Evolutionary conservation across 2,329 filamentous ascomycete genomes (phyloP).

Genomic region (Fusarium lyarnte): DNA sequence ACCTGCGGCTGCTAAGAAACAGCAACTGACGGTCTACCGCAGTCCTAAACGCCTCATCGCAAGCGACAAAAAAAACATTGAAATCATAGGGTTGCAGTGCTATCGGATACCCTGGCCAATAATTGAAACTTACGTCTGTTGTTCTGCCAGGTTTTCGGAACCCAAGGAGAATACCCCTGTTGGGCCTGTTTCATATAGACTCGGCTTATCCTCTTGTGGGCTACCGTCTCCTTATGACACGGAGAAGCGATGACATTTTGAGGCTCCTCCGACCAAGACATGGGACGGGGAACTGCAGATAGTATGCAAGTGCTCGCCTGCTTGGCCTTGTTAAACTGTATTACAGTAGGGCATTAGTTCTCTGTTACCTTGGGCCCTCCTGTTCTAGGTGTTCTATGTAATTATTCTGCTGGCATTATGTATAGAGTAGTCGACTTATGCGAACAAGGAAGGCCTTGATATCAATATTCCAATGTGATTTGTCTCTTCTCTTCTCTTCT

Average conservation of each 20-base stretch:
- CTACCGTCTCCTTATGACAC: conserved; percentile 9
- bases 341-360: conserved; percentile 8
- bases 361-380: not conserved
- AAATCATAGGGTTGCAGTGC: conserved; percentile 29
- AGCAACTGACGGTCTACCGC: not conserved
- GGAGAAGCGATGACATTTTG: conserved; percentile 26
- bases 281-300: conserved; percentile 28
- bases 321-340: not conserved
- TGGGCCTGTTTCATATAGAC: conserved; percentile 29
- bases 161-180: conserved; percentile 17
- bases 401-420: not conserved
- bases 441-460: conserved; percentile 36
- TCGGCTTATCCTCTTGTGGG: conserved; percentile 28
- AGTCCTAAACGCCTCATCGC: not conserved
- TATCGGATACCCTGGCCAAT: conserved; percentile 22
- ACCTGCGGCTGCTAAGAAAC: conserved; percentile 5
- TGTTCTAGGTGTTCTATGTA: not conserved
- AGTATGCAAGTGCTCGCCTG: conserved; percentile 4
- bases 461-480: conserved; percentile 20
- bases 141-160: conserved; percentile 26
- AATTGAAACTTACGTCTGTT: conserved; percentile 20
- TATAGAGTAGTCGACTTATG: conserved; percentile 11
- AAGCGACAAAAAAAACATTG: conserved; percentile 14
- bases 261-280: conserved; percentile 33
- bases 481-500: conserved; percentile 9